Percentiles rank a stretch among this genome's conserved stretches.
These are phyloP conservation scores for Cymbopogon citratus DNA, from an alignment of 176 grass and related monocot genomes.

Conservation along the genomic window DNA sequence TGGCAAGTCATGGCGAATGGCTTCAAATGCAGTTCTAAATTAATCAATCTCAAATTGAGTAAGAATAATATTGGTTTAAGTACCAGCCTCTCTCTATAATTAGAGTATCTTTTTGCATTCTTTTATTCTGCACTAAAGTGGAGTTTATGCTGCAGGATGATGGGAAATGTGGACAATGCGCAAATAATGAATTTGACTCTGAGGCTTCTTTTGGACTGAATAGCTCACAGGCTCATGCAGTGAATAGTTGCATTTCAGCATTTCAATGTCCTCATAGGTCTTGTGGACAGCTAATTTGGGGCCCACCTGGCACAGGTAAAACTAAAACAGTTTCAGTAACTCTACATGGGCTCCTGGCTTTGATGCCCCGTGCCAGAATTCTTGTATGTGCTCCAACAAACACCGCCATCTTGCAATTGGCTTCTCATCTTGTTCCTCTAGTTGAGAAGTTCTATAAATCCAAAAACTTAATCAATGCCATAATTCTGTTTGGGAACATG, in stretches of 20 bases:
- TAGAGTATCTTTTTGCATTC: not conserved
- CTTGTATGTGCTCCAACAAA: conserved; percentile 7
- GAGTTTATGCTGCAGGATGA: not conserved
- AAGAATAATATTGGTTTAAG: not conserved
- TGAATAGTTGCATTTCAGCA: conserved; percentile 24
- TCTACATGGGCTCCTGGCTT: not conserved
- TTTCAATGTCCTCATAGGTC: not conserved
- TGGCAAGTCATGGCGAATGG: conserved; percentile 14
- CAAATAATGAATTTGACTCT: not conserved
- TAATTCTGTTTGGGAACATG: not conserved
- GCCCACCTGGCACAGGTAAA: conserved; percentile 47
- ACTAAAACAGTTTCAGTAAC: conserved; percentile 24
- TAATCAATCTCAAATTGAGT: not conserved
- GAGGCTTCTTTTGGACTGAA: conserved; percentile 26
- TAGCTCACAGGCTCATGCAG: conserved; percentile 20
- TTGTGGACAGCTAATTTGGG: conserved; percentile 38
- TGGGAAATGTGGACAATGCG: conserved; percentile 4
- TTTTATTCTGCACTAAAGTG: not conserved
- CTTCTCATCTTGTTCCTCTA: conserved; percentile 4
- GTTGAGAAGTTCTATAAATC: not conserved
- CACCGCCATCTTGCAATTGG: not conserved
- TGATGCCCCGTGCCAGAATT: not conserved
- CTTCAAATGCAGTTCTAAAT: not conserved
- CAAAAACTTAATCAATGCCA: not conserved
- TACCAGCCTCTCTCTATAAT: not conserved